Evolutionary conservation across 495 filamentous ascomycete genomes (phyloP).

Genomic region (Lasiosphaeria hispida): DNA sequence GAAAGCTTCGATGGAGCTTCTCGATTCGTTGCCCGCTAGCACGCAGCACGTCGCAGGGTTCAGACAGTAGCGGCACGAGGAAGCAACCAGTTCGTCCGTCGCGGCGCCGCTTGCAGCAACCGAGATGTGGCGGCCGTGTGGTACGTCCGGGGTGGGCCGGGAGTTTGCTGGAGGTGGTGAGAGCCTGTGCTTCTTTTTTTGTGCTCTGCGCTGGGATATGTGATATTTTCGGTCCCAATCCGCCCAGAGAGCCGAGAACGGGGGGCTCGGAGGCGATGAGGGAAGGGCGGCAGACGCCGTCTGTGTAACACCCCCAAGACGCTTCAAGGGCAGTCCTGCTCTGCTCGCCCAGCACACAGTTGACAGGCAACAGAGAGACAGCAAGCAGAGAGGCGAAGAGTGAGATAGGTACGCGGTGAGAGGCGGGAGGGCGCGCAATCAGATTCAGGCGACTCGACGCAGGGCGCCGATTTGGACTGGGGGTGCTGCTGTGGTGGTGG

Average conservation of each 20-base stretch:
- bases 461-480: no score
- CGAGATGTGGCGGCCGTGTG: constrained; percentile 26
- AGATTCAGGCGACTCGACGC: no score
- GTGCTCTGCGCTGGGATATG: constrained; percentile 8
- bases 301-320: no score
- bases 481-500: no score
- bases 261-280: no score
- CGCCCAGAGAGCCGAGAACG: not conserved
- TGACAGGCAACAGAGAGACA: no score
- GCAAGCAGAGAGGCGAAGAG: no score
- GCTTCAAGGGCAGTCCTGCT: no score
- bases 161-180: constrained; percentile 18
- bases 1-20: constrained; percentile 31
- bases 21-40: constrained; percentile 33
- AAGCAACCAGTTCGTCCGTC: constrained; percentile 23
- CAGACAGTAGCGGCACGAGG: constrained; percentile 21
- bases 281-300: no score
- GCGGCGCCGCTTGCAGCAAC: constrained; percentile 24
- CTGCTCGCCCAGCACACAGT: no score
- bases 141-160: constrained; percentile 19
- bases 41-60: constrained; percentile 26
- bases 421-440: no score
- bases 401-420: no score
- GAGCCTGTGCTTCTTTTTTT: constrained; percentile 19
- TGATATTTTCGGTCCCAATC: not conserved